Evolutionary conservation across 164 flowering plant genomes (phyloP).

Genomic region (Litsea cubeba): DNA sequence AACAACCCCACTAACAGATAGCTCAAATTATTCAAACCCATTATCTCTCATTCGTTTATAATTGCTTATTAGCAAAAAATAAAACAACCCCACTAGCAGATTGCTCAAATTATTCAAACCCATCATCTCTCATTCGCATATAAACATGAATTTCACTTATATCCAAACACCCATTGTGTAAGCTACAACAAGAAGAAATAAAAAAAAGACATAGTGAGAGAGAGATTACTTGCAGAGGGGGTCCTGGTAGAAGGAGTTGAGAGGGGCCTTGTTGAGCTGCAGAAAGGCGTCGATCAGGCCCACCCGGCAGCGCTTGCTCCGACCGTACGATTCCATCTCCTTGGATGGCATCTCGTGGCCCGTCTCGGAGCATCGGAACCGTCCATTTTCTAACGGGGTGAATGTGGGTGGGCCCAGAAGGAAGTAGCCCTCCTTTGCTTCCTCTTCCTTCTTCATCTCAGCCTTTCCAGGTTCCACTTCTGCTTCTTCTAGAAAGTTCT

Average conservation of each 20-base stretch:
- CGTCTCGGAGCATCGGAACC: conserved; percentile 74
- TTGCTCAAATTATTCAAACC: no score
- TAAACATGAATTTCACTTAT: no score
- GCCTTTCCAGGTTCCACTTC: neutral
- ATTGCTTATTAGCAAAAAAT: no score
- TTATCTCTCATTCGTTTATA: no score
- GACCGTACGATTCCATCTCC: conserved; percentile 55
- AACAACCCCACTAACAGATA: no score
- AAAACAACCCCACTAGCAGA: no score
- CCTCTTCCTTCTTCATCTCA: conserved; percentile 1
- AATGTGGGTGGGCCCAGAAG: conserved; percentile 73
- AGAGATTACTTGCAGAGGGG: conserved; percentile 51
- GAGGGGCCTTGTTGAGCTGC: conserved; percentile 62
- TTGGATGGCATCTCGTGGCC: conserved; percentile 74
- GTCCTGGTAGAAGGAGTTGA: conserved; percentile 75
- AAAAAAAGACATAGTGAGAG: neutral
- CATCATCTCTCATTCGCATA: no score
- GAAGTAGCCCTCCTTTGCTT: conserved; percentile 45
- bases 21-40: no score
- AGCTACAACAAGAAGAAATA: no score
- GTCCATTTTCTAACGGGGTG: conserved; percentile 59
- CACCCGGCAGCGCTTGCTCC: conserved; percentile 71
- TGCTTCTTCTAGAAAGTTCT: neutral
- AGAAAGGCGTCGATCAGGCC: conserved; percentile 66
- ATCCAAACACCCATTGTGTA: neutral